Base-by-base conservation (phyloP, 306 rosid genomes). In the Cucumis cinereus region DNA sequence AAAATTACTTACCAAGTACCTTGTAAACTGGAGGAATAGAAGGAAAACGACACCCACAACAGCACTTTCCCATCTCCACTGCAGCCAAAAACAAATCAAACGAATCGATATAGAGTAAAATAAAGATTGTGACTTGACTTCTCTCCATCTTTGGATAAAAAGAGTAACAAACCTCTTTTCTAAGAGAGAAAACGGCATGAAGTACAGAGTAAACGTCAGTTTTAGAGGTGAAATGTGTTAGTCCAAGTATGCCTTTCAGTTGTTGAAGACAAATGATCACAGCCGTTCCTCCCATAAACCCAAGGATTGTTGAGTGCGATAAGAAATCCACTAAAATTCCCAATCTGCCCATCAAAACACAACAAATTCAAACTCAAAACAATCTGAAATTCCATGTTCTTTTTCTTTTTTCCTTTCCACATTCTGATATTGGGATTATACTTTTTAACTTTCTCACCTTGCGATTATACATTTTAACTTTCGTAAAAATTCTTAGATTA, bases 281-380 rank as follows among this genome's bases (percentile, higher is more conserved):
- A 17, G 98, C 93, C 1, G 97, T 93, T 2, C 98, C 98, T 75
- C 87, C 90, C 97, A 93, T 91, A 75, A 93, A 93, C 14, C 97
- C 98, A 49, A 88, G 82, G 63, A 93, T 91, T 52, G 98, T 91
- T 19, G 98, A 85, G 84, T 91, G 97, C 3, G 98, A 91, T 77
- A 93, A 87, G 84, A 93, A 93, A 82, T 93, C 98, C 71, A 93
- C 97, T 64, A 93, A 77, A 73, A 93, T 90, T 60, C 98, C 97
- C 23, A 93, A 23, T 82, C 98, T 93, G 79, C 78, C 84, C 35
- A 47, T 33, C 57, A 61, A 26, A 22, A 22, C 2, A 17, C 28
- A 30, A 30, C 10, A 52, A 1, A 40, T 60, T 63, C n/a, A n/a
- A n/a, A 13, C 38, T 26, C 10, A 57, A 20, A 78, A 38, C 45